Percentiles rank a stretch among this genome's conserved stretches.
phyloP scores from a whole-genome alignment of 257 asterid species.

The Petunia secreta region DNA sequence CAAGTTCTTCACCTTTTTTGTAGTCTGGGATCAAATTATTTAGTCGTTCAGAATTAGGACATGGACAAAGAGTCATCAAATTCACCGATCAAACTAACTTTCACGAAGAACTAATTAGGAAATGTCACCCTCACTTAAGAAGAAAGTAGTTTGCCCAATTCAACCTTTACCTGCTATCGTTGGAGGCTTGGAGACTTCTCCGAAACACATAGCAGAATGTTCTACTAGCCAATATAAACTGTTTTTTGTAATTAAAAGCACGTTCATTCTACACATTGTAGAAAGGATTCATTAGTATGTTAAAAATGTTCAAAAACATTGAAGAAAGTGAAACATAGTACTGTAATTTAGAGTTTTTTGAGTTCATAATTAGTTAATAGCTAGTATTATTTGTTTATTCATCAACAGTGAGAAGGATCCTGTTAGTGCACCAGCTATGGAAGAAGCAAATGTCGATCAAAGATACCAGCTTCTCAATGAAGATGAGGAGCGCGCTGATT shows the following conservation, averaged over 20 bases:
- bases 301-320: no score
- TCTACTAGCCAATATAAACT: not conserved
- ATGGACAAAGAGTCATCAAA: no score
- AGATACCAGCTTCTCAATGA: constrained; percentile 46
- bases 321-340: not conserved
- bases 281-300: not conserved
- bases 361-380: not conserved
- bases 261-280: not conserved
- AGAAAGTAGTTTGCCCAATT: no score
- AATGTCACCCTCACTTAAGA: no score
- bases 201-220: not conserved
- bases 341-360: no score
- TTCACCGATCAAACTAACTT: no score
- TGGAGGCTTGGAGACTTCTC: not conserved
- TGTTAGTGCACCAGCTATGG: constrained; percentile 19
- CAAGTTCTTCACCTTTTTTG: no score
- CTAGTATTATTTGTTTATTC: not conserved
- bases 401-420: constrained; percentile 44
- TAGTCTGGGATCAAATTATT: no score
- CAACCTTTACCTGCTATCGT: not conserved
- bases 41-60: no score
- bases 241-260: not conserved
- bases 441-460: constrained; percentile 33
- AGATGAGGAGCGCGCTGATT: constrained; percentile 42
- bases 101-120: no score